Evolutionary conservation across 768 basidiomycete genomes (phyloP), one percentile per base, ranked within the genome.

Genomic region (Mycena vitilis): DNA sequence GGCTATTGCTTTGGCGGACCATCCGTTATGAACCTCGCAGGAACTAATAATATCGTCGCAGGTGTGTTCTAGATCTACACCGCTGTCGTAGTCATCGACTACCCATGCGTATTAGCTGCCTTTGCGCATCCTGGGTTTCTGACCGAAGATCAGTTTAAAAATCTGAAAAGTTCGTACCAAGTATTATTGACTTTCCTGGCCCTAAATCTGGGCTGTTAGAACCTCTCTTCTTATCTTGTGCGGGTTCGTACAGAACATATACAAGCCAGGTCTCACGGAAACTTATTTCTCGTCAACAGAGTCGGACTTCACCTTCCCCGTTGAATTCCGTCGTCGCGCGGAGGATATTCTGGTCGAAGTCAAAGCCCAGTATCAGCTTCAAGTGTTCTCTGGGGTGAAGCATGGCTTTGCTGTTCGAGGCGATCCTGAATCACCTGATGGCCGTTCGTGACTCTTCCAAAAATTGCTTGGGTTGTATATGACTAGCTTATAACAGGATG

Each of bases 1-100:
- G 87, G 88, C 15, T 88, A 88, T 68, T 90, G 87, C 71, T 89
- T 88, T 66, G 87, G 88, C 8, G 89, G 80, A 0, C 87, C 87
- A 0, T 87, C 81, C 61, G 82, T 81, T 10, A 80, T 89, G 59
- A 80, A 86, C 6, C 78, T 84, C 4, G 81, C 83, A 1, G 79
- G 81, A 9, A 85, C 79, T 0, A 83, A 86, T 52, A 78, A 82
- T 42, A 73, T 87, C n/a, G 78, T 80, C 1, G 86, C 87, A n/a
- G 83, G 88, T 88, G 30, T 30, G 30, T 30, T 30, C 30, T 30
- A 5, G 30, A 30, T 30, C 30, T 3, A 74, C 25, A 79, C 36
- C 18, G 34, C 5, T 0, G 15, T 63, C 44, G 38, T 13, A 4
- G 23, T 18, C 25, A 48, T 20, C 22, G 57, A 25, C 2, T 23